Percentiles rank a stretch among this genome's conserved stretches.
Conservation (phyloP, 2,329 filamentous ascomycete species). For the Lachnellula willkommii region DNA sequence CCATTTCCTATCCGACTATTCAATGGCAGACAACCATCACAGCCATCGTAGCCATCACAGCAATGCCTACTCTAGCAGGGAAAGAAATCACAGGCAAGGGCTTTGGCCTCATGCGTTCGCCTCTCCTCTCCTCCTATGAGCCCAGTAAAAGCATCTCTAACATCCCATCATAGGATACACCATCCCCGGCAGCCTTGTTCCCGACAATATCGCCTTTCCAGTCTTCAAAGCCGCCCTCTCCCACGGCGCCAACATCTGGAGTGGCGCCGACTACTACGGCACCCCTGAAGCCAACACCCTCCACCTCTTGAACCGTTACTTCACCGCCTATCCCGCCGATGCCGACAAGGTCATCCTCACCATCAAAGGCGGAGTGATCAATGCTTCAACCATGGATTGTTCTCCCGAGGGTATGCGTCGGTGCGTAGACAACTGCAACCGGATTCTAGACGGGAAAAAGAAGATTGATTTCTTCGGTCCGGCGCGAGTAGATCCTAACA, state of each 20-base stretch:
- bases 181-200: constrained; percentile 19
- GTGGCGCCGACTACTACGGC: constrained; percentile 59
- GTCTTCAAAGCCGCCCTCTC: constrained; percentile 50
- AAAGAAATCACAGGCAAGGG: constrained; percentile 46
- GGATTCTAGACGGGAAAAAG: constrained; percentile 40
- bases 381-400: constrained; percentile 38
- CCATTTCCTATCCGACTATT: no score
- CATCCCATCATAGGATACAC: constrained; percentile 20
- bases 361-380: constrained; percentile 52
- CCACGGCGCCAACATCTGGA: constrained; percentile 48
- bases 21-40: background rate
- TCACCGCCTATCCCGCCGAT: constrained; percentile 57
- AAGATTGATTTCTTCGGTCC: constrained; percentile 50
- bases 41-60: background rate
- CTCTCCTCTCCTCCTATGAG: background rate
- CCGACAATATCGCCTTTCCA: constrained; percentile 45
- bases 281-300: constrained; percentile 51
- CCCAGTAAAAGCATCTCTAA: background rate
- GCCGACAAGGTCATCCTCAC: constrained; percentile 55
- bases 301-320: constrained; percentile 56
- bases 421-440: constrained; percentile 51
- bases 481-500: constrained; percentile 42
- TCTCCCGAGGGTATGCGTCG: constrained; percentile 47
- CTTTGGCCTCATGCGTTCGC: constrained; percentile 44
- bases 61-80: constrained; percentile 28